phyloP scores from a whole-genome alignment of 2,329 filamentous ascomycete species.

The Cordyceps javanica region DNA sequence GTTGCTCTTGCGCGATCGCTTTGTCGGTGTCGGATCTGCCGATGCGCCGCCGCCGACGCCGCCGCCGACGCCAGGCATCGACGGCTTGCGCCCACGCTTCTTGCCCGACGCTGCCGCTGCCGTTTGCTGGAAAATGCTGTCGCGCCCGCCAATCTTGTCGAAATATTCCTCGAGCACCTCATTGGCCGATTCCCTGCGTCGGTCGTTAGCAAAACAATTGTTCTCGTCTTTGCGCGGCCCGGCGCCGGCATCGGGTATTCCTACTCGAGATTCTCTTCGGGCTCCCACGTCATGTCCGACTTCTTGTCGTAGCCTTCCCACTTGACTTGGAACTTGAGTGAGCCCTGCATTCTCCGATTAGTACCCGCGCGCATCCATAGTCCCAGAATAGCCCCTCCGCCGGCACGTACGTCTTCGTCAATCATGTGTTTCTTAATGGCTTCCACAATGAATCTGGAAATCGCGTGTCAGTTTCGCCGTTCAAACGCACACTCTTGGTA shows the following conservation, averaged over 20 bases:
- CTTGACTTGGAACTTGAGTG: conserved; percentile 59
- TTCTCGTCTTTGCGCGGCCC: no score
- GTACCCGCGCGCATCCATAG: neutral
- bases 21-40: conserved; percentile 23
- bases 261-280: conserved; percentile 56
- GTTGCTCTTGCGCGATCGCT: conserved; percentile 42
- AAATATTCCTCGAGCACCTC: conserved; percentile 62
- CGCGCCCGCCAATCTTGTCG: conserved; percentile 54
- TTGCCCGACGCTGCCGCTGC: conserved; percentile 45
- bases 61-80: conserved; percentile 18
- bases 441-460: conserved; percentile 63
- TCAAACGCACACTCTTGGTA: neutral
- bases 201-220: neutral
- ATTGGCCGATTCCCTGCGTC: conserved; percentile 46
- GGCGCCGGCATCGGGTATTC: neutral
- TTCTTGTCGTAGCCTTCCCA: conserved; percentile 74
- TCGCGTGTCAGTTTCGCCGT: conserved; percentile 17
- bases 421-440: conserved; percentile 63
- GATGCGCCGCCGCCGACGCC: conserved; percentile 20
- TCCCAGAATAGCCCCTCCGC: neutral
- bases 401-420: conserved; percentile 42
- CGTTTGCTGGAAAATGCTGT: conserved; percentile 46
- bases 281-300: conserved; percentile 71
- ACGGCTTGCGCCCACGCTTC: conserved; percentile 47
- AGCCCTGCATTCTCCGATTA: conserved; percentile 31